Evolutionary conservation across 345 rosid species (phyloP), one percentile per base, ranked within the genome.

Genomic region (Limnanthes douglasii): DNA sequence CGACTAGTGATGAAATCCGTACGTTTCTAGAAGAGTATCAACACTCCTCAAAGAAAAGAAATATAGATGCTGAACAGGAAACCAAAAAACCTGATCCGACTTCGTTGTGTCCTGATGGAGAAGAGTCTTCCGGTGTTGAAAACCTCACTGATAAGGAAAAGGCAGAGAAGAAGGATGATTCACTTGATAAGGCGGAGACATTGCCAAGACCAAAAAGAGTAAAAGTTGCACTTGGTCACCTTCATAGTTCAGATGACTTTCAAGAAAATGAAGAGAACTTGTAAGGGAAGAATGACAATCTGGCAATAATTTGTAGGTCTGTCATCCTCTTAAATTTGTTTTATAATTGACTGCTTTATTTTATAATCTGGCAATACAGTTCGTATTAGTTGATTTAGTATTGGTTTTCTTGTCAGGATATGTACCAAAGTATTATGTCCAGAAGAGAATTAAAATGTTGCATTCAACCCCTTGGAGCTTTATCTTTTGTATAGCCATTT

Each of bases 141-240:
- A 48, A 55, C 28, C 37, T 45, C 6, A 15, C 21, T 17, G 66
- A 52, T 34, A 68, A 47, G 46, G 80, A 41, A 20, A 47, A 27
- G 8, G n/a, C 15, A 18, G 72, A 72, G 34, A 66, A 75, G 62
- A 67, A 70, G 62, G 68, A 44, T 20, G 61, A 34, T 15, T 57
- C 54, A 33, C 53, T 60, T 5, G 57, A 57, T 16, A 14, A 3
- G 2, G 33, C 23, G 34, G 86, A 65, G 54, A 44, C 54, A 29
- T 47, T 52, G 0, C 2, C 52, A 5, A 60, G 46, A 54, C 59
- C 59, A 0, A 90, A 85, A 54, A 77, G 51, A 56, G 68, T 74
- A 2, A 85, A 61, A 46, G 65, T 80, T 29, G 36, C 57, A 19
- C 94, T 85, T 22, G 55, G 56, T 39, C 96, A 84, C 64, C 94